Evolutionary conservation across 129 eudicot species (phyloP).

Genomic region (Rutidosis leptorrhynchoides): DNA sequence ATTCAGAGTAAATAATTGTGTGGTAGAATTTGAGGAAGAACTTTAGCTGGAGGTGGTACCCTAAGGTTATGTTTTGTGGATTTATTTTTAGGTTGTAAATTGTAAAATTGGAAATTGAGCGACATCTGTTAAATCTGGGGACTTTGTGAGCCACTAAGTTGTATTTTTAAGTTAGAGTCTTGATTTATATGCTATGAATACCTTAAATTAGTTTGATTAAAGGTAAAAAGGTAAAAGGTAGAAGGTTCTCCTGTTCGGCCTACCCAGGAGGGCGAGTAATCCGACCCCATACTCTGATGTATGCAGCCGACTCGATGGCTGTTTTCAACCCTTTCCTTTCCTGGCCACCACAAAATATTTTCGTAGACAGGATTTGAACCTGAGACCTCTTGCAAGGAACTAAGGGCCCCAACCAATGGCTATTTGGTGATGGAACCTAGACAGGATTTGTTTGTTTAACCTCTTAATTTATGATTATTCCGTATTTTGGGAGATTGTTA

Average conservation of each 20-base stretch:
- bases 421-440: no score
- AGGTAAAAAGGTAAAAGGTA: no score
- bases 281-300: no score
- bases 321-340: no score
- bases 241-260: no score
- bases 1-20: not conserved
- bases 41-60: conserved; percentile 19
- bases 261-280: no score
- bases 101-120: not conserved
- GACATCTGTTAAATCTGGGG: not conserved
- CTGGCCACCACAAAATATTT: no score
- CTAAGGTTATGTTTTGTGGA: not conserved
- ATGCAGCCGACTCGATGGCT: no score
- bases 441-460: conserved; percentile 3
- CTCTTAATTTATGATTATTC: not conserved
- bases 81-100: not conserved
- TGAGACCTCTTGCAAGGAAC: no score
- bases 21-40: conserved; percentile 10
- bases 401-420: no score
- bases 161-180: not conserved
- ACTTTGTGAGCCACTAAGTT: not conserved
- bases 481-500: not conserved
- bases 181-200: conserved; percentile 1
- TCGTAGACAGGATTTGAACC: no score
- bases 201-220: conserved; percentile 7